Evolutionary conservation across 805 yeast species (phyloP).

Genomic region (Saccharomycopsis javanensis): DNA sequence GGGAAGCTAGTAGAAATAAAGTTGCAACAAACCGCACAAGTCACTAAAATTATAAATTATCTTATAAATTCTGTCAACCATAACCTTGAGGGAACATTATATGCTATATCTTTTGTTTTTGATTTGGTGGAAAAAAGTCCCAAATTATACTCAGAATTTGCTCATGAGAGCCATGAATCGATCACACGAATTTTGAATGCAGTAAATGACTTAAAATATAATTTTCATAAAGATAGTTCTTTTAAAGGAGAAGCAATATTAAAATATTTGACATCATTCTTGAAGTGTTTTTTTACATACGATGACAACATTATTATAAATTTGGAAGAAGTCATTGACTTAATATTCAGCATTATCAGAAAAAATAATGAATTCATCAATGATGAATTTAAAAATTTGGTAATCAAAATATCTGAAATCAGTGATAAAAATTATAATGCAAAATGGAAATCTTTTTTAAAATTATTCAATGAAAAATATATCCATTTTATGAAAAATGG

Average conservation of each 20-base stretch:
- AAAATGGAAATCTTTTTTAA: not conserved
- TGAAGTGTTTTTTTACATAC: not conserved
- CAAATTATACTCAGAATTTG: constrained; percentile 6
- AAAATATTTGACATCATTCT: constrained; percentile 19
- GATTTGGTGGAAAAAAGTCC: constrained; percentile 18
- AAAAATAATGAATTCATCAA: constrained; percentile 21
- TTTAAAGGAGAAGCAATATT: constrained; percentile 33
- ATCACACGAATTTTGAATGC: not conserved
- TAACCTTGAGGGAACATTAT: not conserved
- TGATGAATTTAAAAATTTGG: constrained; percentile 27
- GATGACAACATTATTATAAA: not conserved
- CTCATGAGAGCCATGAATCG: constrained; percentile 7
- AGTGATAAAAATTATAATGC: constrained; percentile 16
- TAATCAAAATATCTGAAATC: constrained; percentile 13
- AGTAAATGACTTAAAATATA: constrained; percentile 21
- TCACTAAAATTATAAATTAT: constrained; percentile 11
- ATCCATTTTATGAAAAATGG: constrained; percentile 31
- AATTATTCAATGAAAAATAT: constrained; percentile 25
- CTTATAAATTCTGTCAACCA: not conserved
- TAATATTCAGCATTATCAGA: constrained; percentile 26
- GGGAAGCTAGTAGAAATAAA: constrained; percentile 3
- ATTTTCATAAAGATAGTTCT: constrained; percentile 28
- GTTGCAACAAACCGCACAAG: not conserved
- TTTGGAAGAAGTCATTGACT: constrained; percentile 13
- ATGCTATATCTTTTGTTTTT: not conserved